These are phyloP conservation scores for Fusarium sp. DNA, from an alignment of 2,329 filamentous ascomycete genomes.

Conservation along the genomic window DNA sequence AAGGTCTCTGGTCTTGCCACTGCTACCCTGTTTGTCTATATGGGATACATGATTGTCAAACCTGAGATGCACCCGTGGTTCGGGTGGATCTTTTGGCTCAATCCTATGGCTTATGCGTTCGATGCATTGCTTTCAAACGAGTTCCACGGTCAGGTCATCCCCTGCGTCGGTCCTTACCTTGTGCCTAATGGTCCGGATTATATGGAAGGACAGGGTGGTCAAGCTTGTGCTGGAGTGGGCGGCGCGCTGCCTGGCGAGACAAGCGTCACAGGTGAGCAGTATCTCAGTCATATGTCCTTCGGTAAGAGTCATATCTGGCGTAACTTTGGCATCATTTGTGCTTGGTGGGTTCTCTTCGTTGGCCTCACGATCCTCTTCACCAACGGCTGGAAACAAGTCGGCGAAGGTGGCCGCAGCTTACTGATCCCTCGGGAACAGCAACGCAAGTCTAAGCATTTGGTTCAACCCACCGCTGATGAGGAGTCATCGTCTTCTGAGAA, in stretches of 20 bases:
- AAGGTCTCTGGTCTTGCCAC: constrained; percentile 66
- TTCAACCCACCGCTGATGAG: constrained; percentile 60
- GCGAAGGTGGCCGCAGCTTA: constrained; percentile 65
- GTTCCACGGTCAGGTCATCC: constrained; percentile 68
- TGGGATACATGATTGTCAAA: constrained; percentile 72
- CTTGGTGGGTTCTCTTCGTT: constrained; percentile 70
- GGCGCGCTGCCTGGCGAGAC: constrained; percentile 65
- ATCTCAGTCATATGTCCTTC: constrained; percentile 66
- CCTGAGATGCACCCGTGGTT: constrained; percentile 73
- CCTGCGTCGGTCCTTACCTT: constrained; percentile 62
- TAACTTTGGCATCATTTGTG: constrained; percentile 71
- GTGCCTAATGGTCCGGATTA: constrained; percentile 64
- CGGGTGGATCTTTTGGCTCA: constrained; percentile 71
- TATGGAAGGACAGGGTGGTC: constrained; percentile 50
- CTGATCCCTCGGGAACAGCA: constrained; percentile 72
- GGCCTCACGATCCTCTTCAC: constrained; percentile 69
- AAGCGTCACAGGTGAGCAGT: constrained; percentile 66
- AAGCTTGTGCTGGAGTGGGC: constrained; percentile 68
- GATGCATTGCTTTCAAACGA: constrained; percentile 77
- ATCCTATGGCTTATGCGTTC: constrained; percentile 77
- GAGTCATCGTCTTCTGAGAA: constrained; percentile 45
- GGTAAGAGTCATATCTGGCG: constrained; percentile 65
- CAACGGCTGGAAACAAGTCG: constrained; percentile 64
- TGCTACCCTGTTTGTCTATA: constrained; percentile 68
- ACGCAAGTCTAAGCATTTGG: constrained; percentile 49